Evolutionary conservation across 2,329 filamentous ascomycete genomes (phyloP), one percentile per base, ranked within the genome.

Genomic region (Scortechinia acanthostroma): DNA sequence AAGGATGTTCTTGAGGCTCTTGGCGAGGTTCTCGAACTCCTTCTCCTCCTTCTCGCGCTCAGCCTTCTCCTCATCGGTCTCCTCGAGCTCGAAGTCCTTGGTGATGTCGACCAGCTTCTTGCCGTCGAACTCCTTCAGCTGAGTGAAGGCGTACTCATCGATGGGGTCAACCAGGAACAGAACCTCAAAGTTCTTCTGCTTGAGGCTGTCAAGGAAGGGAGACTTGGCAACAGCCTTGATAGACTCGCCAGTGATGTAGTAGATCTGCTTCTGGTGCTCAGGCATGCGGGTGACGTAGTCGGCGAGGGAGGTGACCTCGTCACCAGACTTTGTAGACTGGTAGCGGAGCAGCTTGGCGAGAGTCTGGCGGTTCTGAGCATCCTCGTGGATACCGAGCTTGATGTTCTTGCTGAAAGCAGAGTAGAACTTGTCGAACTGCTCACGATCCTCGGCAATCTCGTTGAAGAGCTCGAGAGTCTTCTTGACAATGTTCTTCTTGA

Each of bases 401-500:
- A 98, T 83, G 86, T 98, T 98, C 89, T 98, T 98, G 83, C 85
- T 87, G 82, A 98, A 98, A 61, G 93, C 93, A 63, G 76, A 77
- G 85, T 98, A 98, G 86, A 98, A 98, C 85, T 98, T 98, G 84
- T 98, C 93, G 69, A 98, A 98, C 72, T 96, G 88, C 83, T 98
- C 93, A 74, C 95, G 95, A 75, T 98, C 93, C 80, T 98, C 93
- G 48, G 93, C 85, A 53, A 98, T 98, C 80, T 98, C 93, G 62
- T 83, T 82, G 86, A 98, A 98, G 69, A 98, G 89, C 80, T 98
- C 93, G 55, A 98, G 89, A 54, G 89, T 88, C 88, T 98, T 98
- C 91, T 97, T 98, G 80, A 98, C 91, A 55, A 98, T 95, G 86
- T 98, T 98, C 90, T 98, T 98, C 85, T 94, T 95, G 83, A 97